phyloP scores from a whole-genome alignment of 2,329 filamentous ascomycete species.

The Aspergillaceae sp. region DNA sequence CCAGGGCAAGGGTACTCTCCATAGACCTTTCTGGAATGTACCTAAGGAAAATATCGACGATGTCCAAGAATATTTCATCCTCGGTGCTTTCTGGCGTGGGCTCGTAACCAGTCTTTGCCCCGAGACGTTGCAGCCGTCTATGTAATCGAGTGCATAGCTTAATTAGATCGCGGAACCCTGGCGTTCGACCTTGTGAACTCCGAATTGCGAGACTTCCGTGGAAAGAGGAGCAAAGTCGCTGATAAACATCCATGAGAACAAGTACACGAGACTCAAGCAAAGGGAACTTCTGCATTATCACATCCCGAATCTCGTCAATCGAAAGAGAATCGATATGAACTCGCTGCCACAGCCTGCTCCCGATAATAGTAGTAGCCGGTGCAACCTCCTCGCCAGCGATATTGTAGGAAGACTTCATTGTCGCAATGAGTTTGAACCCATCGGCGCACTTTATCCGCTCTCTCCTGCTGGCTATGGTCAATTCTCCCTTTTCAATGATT shows the following conservation, averaged over 20 bases:
- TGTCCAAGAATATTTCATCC: conserved; percentile 87
- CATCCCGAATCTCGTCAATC: conserved; percentile 61
- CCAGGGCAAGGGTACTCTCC: conserved; percentile 45
- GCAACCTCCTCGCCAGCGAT: conserved; percentile 62
- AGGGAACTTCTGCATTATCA: conserved; percentile 64
- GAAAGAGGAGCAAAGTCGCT: conserved; percentile 33
- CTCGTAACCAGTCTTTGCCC: conserved; percentile 59
- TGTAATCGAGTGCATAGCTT: conserved; percentile 82
- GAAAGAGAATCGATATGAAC: conserved; percentile 61
- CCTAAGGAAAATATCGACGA: conserved; percentile 83
- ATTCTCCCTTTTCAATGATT: conserved; percentile 82
- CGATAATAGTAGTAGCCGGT: conserved; percentile 62
- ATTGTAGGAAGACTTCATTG: conserved; percentile 62
- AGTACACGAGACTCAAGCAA: conserved; percentile 51
- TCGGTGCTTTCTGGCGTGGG: conserved; percentile 61
- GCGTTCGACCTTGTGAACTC: conserved; percentile 43
- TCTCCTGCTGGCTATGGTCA: conserved; percentile 80
- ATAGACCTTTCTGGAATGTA: conserved; percentile 61
- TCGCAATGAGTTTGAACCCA: conserved; percentile 86
- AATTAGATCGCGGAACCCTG: conserved; percentile 69
- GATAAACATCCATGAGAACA: conserved; percentile 51
- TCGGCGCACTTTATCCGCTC: conserved; percentile 74
- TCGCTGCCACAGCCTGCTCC: conserved; percentile 75
- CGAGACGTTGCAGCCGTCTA: conserved; percentile 50
- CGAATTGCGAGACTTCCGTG: conserved; percentile 31